phyloP scores from a whole-genome alignment of 306 rosid genomes.

The Fagus crenata region DNA sequence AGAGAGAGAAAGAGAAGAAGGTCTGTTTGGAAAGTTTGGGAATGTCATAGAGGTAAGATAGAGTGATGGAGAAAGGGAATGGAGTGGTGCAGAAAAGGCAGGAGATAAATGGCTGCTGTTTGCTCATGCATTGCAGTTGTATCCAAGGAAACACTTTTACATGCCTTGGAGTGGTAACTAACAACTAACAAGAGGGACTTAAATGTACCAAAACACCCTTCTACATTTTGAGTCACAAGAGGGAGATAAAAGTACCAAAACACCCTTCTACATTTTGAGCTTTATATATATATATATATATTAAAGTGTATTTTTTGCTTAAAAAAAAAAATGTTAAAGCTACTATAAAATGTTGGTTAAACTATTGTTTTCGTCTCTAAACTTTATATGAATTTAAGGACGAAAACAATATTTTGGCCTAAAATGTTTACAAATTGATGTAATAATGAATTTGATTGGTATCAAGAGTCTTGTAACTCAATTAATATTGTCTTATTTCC shows the following conservation, averaged over 20 bases:
- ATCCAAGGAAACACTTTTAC: not conserved
- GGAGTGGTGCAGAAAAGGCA: conserved; percentile 21
- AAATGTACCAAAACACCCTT: conserved; percentile 15
- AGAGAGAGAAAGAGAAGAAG: conserved; percentile 11
- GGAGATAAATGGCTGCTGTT: conserved; percentile 32
- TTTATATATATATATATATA: too few relatives aligned
- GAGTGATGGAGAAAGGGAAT: not conserved
- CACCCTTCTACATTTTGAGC: not conserved
- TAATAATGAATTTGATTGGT: too few relatives aligned
- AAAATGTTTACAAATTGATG: too few relatives aligned
- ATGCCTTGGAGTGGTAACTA: not conserved
- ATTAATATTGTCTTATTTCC: too few relatives aligned
- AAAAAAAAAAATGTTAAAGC: too few relatives aligned
- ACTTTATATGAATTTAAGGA: too few relatives aligned
- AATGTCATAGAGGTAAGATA: not conserved
- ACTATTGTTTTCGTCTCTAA: too few relatives aligned
- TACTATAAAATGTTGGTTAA: too few relatives aligned
- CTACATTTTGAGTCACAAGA: not conserved
- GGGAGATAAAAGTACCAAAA: conserved; percentile 8
- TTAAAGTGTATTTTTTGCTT: too few relatives aligned
- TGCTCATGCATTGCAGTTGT: not conserved
- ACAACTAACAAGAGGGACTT: not conserved
- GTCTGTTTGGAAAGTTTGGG: conserved; percentile 9
- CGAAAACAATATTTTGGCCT: too few relatives aligned
- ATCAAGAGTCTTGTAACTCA: too few relatives aligned